Evolutionary conservation across 2,329 filamentous ascomycete genomes (phyloP).

Genomic region (Dothistroma pini): DNA sequence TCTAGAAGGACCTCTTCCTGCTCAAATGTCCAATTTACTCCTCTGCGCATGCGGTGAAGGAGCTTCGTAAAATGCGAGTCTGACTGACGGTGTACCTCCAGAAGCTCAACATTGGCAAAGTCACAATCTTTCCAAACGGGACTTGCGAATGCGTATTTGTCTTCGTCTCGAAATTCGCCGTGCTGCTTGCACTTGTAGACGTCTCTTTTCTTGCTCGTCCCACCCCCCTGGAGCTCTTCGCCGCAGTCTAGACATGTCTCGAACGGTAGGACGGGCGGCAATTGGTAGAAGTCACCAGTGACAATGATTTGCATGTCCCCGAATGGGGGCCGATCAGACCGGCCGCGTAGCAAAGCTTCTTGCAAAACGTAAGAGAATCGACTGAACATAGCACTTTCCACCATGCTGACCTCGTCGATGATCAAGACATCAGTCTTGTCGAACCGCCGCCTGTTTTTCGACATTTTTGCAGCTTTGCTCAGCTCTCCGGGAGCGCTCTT

Average conservation of each 20-base stretch:
- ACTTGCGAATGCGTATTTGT: slow-evolving; percentile 61
- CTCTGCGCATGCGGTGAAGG: slow-evolving; percentile 15
- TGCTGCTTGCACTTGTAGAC: slow-evolving; percentile 37
- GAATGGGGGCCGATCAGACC: slow-evolving; percentile 27
- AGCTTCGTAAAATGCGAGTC: slow-evolving; percentile 53
- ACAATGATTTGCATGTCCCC: slow-evolving; percentile 47
- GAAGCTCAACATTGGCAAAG: slow-evolving; percentile 53
- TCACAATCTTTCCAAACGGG: slow-evolving; percentile 51
- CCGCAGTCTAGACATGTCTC: slow-evolving; percentile 51
- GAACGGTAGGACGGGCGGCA: slow-evolving; percentile 59
- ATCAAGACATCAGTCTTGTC: slow-evolving; percentile 53
- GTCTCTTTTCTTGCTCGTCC: slow-evolving; percentile 31
- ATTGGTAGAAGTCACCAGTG: slow-evolving; percentile 57
- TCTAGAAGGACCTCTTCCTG: slow-evolving; percentile 6
- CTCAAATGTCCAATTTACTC: not conserved
- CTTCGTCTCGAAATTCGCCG: slow-evolving; percentile 36
- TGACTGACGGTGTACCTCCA: slow-evolving; percentile 54
- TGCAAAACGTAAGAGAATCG: slow-evolving; percentile 51
- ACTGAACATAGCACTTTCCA: slow-evolving; percentile 54
- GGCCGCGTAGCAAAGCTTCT: slow-evolving; percentile 21
- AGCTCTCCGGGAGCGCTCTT: slow-evolving; percentile 40
- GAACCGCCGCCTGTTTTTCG: slow-evolving; percentile 39
- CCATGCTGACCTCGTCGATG: slow-evolving; percentile 67
- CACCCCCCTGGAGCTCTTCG: not conserved
- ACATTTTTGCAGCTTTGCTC: slow-evolving; percentile 31